A percentile compares a stretch with the other conserved stretches of the same genome.
These are phyloP conservation scores for Rhodotorula diobovata DNA, from an alignment of 768 basidiomycete genomes.

Conservation along the genomic window DNA sequence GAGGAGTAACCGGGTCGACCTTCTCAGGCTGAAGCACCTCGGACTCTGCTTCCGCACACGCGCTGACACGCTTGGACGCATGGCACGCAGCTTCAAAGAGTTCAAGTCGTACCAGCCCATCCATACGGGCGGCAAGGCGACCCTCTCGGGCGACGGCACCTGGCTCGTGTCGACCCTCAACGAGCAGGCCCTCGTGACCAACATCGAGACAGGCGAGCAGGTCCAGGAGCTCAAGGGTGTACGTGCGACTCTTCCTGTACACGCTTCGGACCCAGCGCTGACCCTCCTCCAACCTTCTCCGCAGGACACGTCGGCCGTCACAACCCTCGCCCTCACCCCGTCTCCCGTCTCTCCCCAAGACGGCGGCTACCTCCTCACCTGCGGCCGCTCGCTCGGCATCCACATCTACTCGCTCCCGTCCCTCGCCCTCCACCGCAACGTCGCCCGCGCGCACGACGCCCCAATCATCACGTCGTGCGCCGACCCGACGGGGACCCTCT, in stretches of 20 bases:
- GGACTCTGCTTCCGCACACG: background rate
- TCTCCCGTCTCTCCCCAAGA: slow-evolving; percentile 54
- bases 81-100: slow-evolving; percentile 39
- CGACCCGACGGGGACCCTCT: slow-evolving; percentile 79
- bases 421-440: slow-evolving; percentile 53
- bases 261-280: too few relatives aligned
- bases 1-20: background rate
- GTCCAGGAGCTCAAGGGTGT: slow-evolving; percentile 82
- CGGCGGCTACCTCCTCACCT: slow-evolving; percentile 61
- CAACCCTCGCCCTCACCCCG: slow-evolving; percentile 74
- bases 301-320: slow-evolving; percentile 79
- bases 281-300: slow-evolving; percentile 1
- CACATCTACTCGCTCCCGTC: slow-evolving; percentile 74
- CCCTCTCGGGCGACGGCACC: slow-evolving; percentile 69
- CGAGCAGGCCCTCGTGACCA: slow-evolving; percentile 77
- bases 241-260: too few relatives aligned
- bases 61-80: background rate
- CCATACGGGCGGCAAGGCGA: slow-evolving; percentile 79
- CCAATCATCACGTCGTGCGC: slow-evolving; percentile 83
- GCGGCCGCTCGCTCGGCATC: slow-evolving; percentile 73
- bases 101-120: slow-evolving; percentile 39
- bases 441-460: slow-evolving; percentile 82
- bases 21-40: background rate
- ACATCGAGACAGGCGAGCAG: slow-evolving; percentile 65
- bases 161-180: slow-evolving; percentile 79